phyloP scores from a whole-genome alignment of 164 flowering plant genomes.

The Dillenia suffruticosa region DNA sequence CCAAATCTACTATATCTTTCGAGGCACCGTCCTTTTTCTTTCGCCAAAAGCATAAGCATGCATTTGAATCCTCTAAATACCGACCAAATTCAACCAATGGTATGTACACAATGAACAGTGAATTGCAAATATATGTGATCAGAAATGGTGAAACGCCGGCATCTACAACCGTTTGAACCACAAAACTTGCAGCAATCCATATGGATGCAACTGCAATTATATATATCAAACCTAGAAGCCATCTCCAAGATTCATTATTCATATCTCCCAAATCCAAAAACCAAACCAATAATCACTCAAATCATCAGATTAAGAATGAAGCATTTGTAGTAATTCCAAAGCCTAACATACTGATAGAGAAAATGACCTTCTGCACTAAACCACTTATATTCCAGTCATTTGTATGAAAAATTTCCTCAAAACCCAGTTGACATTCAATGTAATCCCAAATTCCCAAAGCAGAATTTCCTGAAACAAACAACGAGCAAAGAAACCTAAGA shows the following conservation, averaged over 20 bases:
- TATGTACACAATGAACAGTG: constrained; percentile 68
- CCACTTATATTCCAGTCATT: too few species aligned
- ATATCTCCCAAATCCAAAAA: constrained; percentile 22
- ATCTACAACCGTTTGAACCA: constrained; percentile 90
- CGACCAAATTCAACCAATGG: constrained; percentile 78
- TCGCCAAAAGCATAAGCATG: constrained; percentile 41
- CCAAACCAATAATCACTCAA: neutral
- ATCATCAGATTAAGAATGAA: neutral
- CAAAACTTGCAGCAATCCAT: constrained; percentile 91
- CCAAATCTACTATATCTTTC: constrained; percentile 34
- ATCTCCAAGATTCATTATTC: constrained; percentile 52
- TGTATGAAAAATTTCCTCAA: too few species aligned
- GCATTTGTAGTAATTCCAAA: neutral
- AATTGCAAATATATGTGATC: constrained; percentile 91
- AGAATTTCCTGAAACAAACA: too few species aligned
- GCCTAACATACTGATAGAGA: neutral
- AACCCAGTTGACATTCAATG: too few species aligned
- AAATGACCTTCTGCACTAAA: too few species aligned
- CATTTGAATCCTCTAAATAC: constrained; percentile 61
- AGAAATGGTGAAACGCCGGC: constrained; percentile 90
- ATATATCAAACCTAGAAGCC: constrained; percentile 74
- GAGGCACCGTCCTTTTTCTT: constrained; percentile 14
- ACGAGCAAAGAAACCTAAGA: too few species aligned
- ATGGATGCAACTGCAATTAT: constrained; percentile 72
- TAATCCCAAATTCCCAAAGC: too few species aligned